Conservation (phyloP, 805 yeast species). For the Millerozyma acaciae region DNA sequence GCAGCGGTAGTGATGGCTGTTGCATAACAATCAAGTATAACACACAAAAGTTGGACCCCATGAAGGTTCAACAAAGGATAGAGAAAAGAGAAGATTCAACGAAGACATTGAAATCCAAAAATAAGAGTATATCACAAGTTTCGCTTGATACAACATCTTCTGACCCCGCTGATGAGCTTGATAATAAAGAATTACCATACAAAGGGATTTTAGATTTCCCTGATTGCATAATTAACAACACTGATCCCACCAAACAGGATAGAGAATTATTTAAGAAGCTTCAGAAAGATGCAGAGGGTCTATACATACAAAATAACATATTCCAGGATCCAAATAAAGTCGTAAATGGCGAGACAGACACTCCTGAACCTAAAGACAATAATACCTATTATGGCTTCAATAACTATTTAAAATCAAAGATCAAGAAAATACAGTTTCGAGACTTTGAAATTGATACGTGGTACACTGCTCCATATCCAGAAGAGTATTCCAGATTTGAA, state of each 20-base stretch:
- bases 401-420: constrained; percentile 25
- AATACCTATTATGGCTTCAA: background rate
- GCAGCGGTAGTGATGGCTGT: too few species aligned
- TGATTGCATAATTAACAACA: constrained; percentile 55
- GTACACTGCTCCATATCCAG: constrained; percentile 93
- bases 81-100: too few species aligned
- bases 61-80: too few species aligned
- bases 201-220: constrained; percentile 59
- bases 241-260: constrained; percentile 57
- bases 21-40: too few species aligned
- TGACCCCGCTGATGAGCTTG: too few species aligned
- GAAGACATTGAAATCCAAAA: background rate
- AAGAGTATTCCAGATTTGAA: constrained; percentile 62
- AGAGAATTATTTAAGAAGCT: constrained; percentile 44
- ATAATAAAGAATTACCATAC: constrained; percentile 56
- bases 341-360: constrained; percentile 7
- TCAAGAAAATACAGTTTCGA: constrained; percentile 66
- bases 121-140: too few species aligned
- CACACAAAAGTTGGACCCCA: too few species aligned
- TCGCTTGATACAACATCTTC: too few species aligned
- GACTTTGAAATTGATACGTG: constrained; percentile 79
- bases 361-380: background rate
- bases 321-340: constrained; percentile 15
- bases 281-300: constrained; percentile 34
- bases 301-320: constrained; percentile 26